Evolutionary conservation across 2,329 filamentous ascomycete genomes (phyloP), one percentile per base, ranked within the genome.

Genomic region (Lasiodiplodia sp.): DNA sequence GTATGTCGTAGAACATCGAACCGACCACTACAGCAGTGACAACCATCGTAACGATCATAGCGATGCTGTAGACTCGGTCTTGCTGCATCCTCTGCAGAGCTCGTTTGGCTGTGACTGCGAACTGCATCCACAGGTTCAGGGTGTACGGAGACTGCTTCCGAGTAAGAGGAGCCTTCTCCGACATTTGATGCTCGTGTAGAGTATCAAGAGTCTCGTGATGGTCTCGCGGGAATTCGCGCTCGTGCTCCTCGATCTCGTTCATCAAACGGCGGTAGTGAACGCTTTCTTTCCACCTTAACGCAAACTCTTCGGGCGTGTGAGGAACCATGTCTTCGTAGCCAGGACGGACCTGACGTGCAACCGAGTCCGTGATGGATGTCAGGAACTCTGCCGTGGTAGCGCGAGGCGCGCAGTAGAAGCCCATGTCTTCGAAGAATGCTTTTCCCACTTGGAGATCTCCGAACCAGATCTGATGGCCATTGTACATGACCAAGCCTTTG

Each of bases 111-210:
- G 94, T 97, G 14, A 97, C 88, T 69, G 86, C 78, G 71, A 97
- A 80, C 79, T 97, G 94, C 79, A 94, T 89, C 5, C 70, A 64
- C 72, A 91, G 92, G 0, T 92, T 95, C 49, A 97, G 83, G 0
- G 93, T 97, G 79, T 91, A 97, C 0, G 94, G 93, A 1, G 93
- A 96, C 77, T 88, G 88, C 63, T 85, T 79, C 2, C 92, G 90
- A 72, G 79, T 79, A 11, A 34, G 16, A 21, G 83, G 84, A 14
- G 83, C 79, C 73, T 85, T 82, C 71, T 85, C 82, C 10, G 79
- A 79, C 64, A 78, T 75, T 28, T 83, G 80, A 37, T 83, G 84
- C 40, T 80, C 77, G 21, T 80, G 80, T 72, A 85, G 85, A 66
- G 79, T 77, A 71, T 83, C 72, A 31, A 80, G 78, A 5, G 80